Conservation (phyloP, 2,329 filamentous ascomycete genomes). For the Clarireedia homoeocarpa region DNA sequence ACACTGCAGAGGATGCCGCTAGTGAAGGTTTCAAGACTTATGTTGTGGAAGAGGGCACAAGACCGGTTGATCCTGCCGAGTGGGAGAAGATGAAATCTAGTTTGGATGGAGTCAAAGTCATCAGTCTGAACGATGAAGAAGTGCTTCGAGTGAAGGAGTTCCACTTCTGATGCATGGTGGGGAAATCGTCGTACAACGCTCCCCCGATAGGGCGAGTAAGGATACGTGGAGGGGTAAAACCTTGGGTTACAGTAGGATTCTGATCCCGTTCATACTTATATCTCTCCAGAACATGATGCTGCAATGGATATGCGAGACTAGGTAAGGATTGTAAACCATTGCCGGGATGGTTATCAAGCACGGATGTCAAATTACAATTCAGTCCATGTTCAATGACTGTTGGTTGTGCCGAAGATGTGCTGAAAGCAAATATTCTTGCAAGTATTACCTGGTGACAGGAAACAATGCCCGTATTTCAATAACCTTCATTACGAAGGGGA, state of each 20-base stretch:
- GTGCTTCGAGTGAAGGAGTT: conserved; percentile 39
- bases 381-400: conserved; percentile 71
- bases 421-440: conserved; percentile 53
- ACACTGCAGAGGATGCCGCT: conserved; percentile 69
- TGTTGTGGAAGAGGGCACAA: conserved; percentile 72
- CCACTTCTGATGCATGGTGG: neutral
- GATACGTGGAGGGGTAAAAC: neutral
- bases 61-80: conserved; percentile 54
- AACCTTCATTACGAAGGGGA: conserved; percentile 15
- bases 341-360: conserved; percentile 46
- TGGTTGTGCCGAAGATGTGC: conserved; percentile 99
- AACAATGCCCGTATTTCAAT: conserved; percentile 15
- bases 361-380: conserved; percentile 99
- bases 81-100: conserved; percentile 52
- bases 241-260: no score
- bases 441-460: conserved; percentile 28
- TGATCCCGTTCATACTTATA: no score
- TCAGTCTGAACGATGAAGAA: conserved; percentile 49
- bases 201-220: no score
- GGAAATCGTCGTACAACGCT: neutral
- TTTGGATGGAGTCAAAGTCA: conserved; percentile 52
- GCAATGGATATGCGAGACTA: neutral
- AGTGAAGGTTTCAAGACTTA: conserved; percentile 69
- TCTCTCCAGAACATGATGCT: no score
- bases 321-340: neutral